These are phyloP conservation scores for Neopestalotiopsis clavispora DNA, from an alignment of 2,329 filamentous ascomycete species.

Conservation along the genomic window DNA sequence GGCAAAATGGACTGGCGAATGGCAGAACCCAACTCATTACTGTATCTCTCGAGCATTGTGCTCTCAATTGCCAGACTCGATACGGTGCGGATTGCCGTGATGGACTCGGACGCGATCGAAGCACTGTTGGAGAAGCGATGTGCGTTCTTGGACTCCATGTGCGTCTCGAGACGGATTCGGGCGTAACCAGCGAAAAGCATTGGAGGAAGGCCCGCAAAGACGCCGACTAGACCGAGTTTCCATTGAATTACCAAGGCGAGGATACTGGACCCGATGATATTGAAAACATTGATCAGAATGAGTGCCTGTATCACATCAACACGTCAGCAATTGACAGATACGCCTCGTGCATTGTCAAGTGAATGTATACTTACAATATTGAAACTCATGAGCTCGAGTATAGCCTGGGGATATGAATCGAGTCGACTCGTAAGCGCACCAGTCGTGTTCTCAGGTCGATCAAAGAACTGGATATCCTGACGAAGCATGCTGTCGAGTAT, in stretches of 20 bases:
- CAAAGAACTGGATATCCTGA: conserved; percentile 60
- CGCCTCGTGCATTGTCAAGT: background rate
- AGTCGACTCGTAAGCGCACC: conserved; percentile 60
- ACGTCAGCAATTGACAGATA: background rate
- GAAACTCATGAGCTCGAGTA: conserved; percentile 63
- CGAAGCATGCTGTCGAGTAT: conserved; percentile 34
- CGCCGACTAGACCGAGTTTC: conserved; percentile 71
- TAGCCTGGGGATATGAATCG: conserved; percentile 55
- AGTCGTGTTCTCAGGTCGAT: conserved; percentile 58
- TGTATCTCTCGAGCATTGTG: conserved; percentile 38
- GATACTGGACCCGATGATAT: conserved; percentile 62
- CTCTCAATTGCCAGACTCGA: conserved; percentile 70
- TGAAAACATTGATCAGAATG: conserved; percentile 64
- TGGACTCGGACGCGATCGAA: conserved; percentile 73
- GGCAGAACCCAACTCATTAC: conserved; percentile 33
- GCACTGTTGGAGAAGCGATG: conserved; percentile 71
- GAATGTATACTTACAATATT: conserved; percentile 53
- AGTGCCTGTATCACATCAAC: conserved; percentile 33
- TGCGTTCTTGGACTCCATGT: conserved; percentile 69
- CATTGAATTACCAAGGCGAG: conserved; percentile 74
- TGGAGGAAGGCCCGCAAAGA: conserved; percentile 60
- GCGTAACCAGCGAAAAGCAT: conserved; percentile 49
- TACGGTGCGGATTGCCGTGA: conserved; percentile 73
- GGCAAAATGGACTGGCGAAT: conserved; percentile 17
- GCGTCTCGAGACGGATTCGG: conserved; percentile 57